phyloP scores from a whole-genome alignment of 257 asterid genomes.

The Solanum neorickii region DNA sequence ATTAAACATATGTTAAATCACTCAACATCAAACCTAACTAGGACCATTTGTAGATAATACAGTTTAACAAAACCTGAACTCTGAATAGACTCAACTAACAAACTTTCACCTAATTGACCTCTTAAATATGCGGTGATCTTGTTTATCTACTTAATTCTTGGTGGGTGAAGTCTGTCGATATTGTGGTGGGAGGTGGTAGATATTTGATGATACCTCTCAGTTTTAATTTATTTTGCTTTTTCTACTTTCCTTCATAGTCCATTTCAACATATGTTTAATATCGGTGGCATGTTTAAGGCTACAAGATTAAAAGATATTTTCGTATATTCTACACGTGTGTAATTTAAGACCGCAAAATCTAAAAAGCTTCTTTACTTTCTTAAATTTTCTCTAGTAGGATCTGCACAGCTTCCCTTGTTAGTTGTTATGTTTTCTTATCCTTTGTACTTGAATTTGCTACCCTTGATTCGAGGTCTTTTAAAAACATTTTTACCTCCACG shows the following conservation, averaged over 20 bases:
- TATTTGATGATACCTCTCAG: too few species aligned
- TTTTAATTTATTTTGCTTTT: too few species aligned
- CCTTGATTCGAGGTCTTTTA: too few species aligned
- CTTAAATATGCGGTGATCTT: background rate
- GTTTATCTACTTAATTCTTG: background rate
- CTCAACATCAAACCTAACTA: background rate
- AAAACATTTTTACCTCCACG: too few species aligned
- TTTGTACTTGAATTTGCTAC: background rate
- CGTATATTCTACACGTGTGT: too few species aligned
- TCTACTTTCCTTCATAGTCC: background rate
- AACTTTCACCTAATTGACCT: background rate
- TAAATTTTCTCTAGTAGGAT: background rate
- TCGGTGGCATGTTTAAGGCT: background rate
- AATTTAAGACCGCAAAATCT: too few species aligned
- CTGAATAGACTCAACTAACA: background rate
- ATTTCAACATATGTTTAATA: too few species aligned
- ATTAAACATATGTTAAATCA: background rate
- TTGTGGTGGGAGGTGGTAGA: background rate
- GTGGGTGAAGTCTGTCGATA: background rate
- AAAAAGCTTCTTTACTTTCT: too few species aligned
- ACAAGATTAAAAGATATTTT: too few species aligned
- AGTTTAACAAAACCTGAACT: background rate
- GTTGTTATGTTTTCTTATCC: background rate
- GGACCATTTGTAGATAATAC: background rate
- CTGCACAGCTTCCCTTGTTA: background rate